phyloP scores from a whole-genome alignment of 2,329 filamentous ascomycete genomes.

The Clonostachys sp. region DNA sequence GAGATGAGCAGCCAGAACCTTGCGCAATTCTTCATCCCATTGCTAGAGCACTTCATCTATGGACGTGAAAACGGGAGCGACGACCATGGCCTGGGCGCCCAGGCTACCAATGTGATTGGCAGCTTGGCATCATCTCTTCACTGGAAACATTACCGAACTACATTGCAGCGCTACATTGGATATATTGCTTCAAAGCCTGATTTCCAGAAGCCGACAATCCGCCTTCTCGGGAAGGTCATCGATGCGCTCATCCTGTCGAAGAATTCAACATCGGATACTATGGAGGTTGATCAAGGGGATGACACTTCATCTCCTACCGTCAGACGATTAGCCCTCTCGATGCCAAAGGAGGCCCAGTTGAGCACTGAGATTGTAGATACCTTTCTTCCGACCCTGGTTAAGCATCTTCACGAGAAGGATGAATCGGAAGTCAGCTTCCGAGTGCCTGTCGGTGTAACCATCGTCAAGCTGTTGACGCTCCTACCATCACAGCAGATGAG shows the following conservation, averaged over 20 bases:
- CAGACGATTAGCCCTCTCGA: slow-evolving; percentile 53
- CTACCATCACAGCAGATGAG: slow-evolving; percentile 71
- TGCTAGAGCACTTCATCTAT: slow-evolving; percentile 93
- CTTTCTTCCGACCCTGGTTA: slow-evolving; percentile 74
- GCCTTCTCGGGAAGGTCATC: slow-evolving; percentile 74
- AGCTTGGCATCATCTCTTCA: slow-evolving; percentile 71
- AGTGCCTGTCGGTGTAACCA: slow-evolving; percentile 82
- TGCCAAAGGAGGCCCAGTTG: slow-evolving; percentile 65
- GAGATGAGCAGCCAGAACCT: slow-evolving; percentile 73
- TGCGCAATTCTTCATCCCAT: slow-evolving; percentile 80
- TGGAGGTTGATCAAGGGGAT: slow-evolving; percentile 32
- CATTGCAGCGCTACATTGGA: slow-evolving; percentile 77
- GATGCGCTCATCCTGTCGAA: slow-evolving; percentile 60
- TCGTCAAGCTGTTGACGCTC: slow-evolving; percentile 81
- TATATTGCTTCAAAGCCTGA: slow-evolving; percentile 80
- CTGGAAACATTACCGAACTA: slow-evolving; percentile 85
- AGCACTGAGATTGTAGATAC: slow-evolving; percentile 66
- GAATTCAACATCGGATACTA: slow-evolving; percentile 24
- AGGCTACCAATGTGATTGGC: slow-evolving; percentile 78
- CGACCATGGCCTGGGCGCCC: slow-evolving; percentile 80
- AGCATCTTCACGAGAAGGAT: slow-evolving; percentile 89
- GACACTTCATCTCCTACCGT: slow-evolving; percentile 12
- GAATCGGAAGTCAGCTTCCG: slow-evolving; percentile 91
- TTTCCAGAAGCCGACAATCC: slow-evolving; percentile 79
- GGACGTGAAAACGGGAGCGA: slow-evolving; percentile 69